Evolutionary conservation across 345 rosid species (phyloP), one percentile per base, ranked within the genome.

Genomic region (Brassica juncea): DNA sequence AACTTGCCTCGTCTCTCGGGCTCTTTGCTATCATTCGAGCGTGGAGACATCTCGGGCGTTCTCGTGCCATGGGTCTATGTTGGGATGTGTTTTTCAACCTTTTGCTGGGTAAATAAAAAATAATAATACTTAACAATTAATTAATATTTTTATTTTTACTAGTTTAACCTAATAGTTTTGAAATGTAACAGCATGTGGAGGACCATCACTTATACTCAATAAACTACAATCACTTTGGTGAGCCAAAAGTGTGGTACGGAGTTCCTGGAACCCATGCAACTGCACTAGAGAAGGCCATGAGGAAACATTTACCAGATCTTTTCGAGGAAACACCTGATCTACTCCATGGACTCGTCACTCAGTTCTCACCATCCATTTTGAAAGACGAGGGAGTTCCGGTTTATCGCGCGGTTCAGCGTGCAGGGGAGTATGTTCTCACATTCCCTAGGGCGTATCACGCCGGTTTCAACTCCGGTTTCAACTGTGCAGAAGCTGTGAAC

Each of bases 401-500:
- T n/a, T 90, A 87, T 74, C 87, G 89, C 5, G 84, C 83, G 35
- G 87, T 88, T 64, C 99, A 94, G 79, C 81, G 69, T 59, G 49
- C 93, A 54, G 96, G 99, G 72, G 97, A 94, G 81, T 94, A 84
- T 69, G 90, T 94, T 61, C 80, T 94, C n/a, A 94, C 98, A 62
- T 94, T 94, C 76, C 97, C 98, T 28, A 90, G 97, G 71, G 99
- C 97, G 28, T 94, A 94, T 78, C 99, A 94, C 55, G 64, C 94
- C 6, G 98, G 99, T 68, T 94, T 94, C 78, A 94, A 90, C 85
- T 84, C 91, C 67, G 98, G 99, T 19, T 94, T 92, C 82, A 94
- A 92, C 89, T 94, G 99, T 69, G 99, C 99, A 0, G 99, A 94
- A 85, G 99, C 97, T 9, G 99, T 94, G 37, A 94, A 94, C 82